Conservation (phyloP, 1,139 yeast species). For the Saccharomyces hybrid region DNA sequence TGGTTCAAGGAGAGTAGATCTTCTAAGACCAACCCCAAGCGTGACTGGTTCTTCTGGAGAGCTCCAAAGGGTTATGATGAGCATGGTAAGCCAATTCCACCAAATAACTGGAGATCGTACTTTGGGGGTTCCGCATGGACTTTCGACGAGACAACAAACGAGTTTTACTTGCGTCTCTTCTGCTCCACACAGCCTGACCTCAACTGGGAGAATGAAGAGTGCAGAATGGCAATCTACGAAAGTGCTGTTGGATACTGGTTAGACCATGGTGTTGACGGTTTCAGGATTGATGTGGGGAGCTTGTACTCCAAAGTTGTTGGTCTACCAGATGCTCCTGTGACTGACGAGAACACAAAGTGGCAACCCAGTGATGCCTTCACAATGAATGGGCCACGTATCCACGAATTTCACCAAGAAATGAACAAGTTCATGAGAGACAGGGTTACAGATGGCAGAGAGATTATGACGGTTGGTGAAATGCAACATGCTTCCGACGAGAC, state of each 20-base stretch:
- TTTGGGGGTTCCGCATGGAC: slow-evolving; percentile 53
- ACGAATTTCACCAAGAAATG: not conserved
- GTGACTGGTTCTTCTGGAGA: slow-evolving; percentile 58
- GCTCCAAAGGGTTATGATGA: slow-evolving; percentile 39
- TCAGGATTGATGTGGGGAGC: slow-evolving; percentile 50
- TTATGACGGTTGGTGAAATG: not conserved
- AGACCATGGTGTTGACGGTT: slow-evolving; percentile 50
- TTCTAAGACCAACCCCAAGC: slow-evolving; percentile 44
- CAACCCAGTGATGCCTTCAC: slow-evolving; percentile 36
- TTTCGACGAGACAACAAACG: slow-evolving; percentile 44
- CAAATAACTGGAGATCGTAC: slow-evolving; percentile 48
- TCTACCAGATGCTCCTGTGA: slow-evolving; percentile 36
- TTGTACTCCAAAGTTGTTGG: slow-evolving; percentile 44
- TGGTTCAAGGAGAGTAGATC: slow-evolving; percentile 53
- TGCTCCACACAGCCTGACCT: slow-evolving; percentile 49
- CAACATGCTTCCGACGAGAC: too few relatives aligned
- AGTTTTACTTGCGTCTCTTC: slow-evolving; percentile 47
- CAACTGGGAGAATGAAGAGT: slow-evolving; percentile 50
- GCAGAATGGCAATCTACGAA: slow-evolving; percentile 44
- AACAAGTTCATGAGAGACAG: not conserved
- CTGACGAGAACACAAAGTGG: slow-evolving; percentile 33
- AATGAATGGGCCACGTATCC: slow-evolving; percentile 14
- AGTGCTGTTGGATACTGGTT: slow-evolving; percentile 47
- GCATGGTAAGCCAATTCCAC: slow-evolving; percentile 44
- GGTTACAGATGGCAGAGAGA: not conserved